Evolutionary conservation across 1,139 yeast species (phyloP).

Genomic region (Sugiyamaella paludigena): DNA sequence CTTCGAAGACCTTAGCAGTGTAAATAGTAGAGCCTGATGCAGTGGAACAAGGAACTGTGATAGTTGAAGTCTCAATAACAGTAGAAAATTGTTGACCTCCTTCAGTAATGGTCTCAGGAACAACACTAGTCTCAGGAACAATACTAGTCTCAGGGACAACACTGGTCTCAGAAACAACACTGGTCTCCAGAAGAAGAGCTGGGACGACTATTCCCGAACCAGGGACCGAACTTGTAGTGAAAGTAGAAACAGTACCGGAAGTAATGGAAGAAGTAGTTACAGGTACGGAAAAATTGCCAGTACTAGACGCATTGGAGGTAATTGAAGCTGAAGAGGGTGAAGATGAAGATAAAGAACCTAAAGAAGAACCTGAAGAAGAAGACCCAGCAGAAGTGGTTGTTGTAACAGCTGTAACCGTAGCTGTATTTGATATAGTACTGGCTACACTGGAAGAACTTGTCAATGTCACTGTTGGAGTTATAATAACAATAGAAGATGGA

Average conservation of each 20-base stretch:
- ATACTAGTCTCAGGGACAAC: background rate
- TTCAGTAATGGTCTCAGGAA: background rate
- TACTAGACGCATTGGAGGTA: background rate
- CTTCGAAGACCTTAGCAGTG: background rate
- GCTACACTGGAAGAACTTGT: background rate
- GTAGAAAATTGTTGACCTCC: background rate
- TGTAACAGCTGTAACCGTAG: too few relatives aligned
- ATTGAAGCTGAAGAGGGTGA: background rate
- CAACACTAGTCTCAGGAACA: background rate
- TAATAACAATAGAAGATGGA: background rate
- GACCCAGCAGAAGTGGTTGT: background rate
- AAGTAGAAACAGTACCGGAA: too few relatives aligned
- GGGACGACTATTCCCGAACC: too few relatives aligned
- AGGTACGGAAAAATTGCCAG: too few relatives aligned
- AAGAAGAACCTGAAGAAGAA: background rate
- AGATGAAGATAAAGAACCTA: too few relatives aligned
- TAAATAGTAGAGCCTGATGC: background rate
- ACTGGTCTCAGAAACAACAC: background rate
- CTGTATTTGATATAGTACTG: too few relatives aligned
- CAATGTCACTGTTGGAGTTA: too few relatives aligned
- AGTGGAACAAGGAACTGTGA: background rate
- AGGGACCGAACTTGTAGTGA: too few relatives aligned
- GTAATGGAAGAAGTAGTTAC: background rate
- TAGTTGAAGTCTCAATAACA: background rate
- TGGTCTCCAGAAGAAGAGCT: too few relatives aligned